Evolutionary conservation across 2,329 filamentous ascomycete genomes (phyloP).

Genomic region (Fusarium brachygibbosum): DNA sequence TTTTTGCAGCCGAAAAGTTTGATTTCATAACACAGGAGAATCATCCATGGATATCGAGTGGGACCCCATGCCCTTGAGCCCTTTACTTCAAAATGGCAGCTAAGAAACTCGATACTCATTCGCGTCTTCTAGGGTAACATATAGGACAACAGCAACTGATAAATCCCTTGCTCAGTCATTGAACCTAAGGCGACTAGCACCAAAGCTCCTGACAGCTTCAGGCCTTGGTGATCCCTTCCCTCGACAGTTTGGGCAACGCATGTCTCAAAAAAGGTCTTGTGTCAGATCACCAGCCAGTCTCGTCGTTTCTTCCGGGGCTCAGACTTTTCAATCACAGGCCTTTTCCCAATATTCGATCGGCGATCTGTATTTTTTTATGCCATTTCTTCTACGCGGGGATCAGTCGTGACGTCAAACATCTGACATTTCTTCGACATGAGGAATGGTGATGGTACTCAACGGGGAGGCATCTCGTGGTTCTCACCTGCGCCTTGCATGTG

Average conservation of each 20-base stretch:
- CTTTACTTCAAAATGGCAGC: neutral
- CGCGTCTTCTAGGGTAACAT: slow-evolving; percentile 3
- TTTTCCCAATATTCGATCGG: slow-evolving; percentile 19
- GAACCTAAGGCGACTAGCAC: slow-evolving; percentile 2
- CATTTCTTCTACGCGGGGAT: slow-evolving; percentile 11
- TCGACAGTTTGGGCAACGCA: slow-evolving; percentile 21
- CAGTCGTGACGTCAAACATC: slow-evolving; percentile 25
- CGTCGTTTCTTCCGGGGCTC: slow-evolving; percentile 16
- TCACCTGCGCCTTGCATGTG: slow-evolving; percentile 8
- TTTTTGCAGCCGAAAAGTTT: neutral
- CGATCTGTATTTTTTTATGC: slow-evolving; percentile 17
- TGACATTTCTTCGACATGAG: slow-evolving; percentile 16
- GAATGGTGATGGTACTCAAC: slow-evolving; percentile 33
- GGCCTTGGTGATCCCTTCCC: slow-evolving; percentile 17
- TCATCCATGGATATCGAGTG: neutral
- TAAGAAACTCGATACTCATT: neutral
- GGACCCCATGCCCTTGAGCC: neutral
- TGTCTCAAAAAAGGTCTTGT: slow-evolving; percentile 32
- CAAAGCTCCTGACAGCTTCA: slow-evolving; percentile 9
- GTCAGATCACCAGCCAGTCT: slow-evolving; percentile 20
- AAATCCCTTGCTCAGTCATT: slow-evolving; percentile 32
- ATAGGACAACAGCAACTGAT: neutral
- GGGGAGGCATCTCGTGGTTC: slow-evolving; percentile 10
- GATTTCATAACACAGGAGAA: neutral
- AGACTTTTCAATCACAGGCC: slow-evolving; percentile 13